Base-by-base conservation (phyloP, 208 protist species). In the Vickermania spadyakhi region DNA sequence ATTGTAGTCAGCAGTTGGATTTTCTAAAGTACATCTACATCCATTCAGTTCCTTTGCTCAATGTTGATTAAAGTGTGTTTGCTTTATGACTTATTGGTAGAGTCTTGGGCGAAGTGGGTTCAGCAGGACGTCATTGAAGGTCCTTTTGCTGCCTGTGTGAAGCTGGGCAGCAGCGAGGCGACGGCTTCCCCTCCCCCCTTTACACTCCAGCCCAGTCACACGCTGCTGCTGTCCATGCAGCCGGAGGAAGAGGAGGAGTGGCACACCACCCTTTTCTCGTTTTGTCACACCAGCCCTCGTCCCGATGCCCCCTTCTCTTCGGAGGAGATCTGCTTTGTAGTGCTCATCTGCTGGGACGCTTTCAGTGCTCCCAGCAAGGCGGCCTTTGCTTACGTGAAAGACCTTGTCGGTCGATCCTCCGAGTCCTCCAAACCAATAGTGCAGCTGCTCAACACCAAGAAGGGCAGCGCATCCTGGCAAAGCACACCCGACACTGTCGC, bases 291-390 rank as follows among this genome's bases (percentile, higher is more conserved):
- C 11, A n/a, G 36, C 36, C 7, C 18, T 45, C 11, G 36, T 18
- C 11, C 42, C 2, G 0, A 45, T 27, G 28, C 1, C 31, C 23
- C 27, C 31, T 53, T 41, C 18, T 25, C 25, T 14, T 53, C 3
- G 21, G 58, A 56, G 27, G 51, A 68, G 1, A 52, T 71, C 13
- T 81, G 81, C 52, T 66, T 94, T 21, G 45, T 79, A 23, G 62
- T 94, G 11, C 64, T 77, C 0, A 56, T 89, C 1, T 91, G 83
- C 53, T 94, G 83, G 81, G 84, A 94, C 49, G 84, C 81, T 1
- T 74, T 80, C 52, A 56, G 59, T 5, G 79, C 86, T 30, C 26
- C 63, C 4, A 79, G 72, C 51, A 91, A 86, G 60, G 54, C 66
- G 3, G 61, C 70, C 28, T 88, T 91, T 49, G 70, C 69, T n/a